A percentile compares a stretch with the other conserved stretches of the same genome.
phyloP scores from a whole-genome alignment of 495 filamentous ascomycete species.

The Penicillium flavigenum region DNA sequence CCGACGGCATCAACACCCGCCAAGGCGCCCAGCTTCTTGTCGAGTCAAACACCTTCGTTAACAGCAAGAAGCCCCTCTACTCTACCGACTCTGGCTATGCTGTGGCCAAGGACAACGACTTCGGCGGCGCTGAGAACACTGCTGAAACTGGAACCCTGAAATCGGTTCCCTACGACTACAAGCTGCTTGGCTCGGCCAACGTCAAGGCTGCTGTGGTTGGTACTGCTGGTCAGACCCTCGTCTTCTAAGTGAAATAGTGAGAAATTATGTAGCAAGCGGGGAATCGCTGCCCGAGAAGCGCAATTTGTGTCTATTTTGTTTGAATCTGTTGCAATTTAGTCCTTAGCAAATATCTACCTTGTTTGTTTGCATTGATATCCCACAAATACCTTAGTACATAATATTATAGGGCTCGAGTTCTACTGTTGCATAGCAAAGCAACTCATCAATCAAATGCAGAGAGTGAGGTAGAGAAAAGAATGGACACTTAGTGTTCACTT shows the following conservation, averaged over 20 bases:
- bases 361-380: background rate
- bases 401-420: background rate
- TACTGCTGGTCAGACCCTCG: conserved; percentile 56
- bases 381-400: background rate
- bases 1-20: conserved; percentile 64
- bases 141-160: conserved; percentile 50
- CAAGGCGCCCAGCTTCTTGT: conserved; percentile 63
- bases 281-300: background rate
- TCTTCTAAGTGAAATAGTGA: conserved; percentile 37
- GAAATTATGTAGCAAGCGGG: background rate
- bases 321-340: background rate
- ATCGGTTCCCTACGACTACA: conserved; percentile 53
- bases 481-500: no score
- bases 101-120: conserved; percentile 54
- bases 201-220: conserved; percentile 48
- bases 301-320: background rate
- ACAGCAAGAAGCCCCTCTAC: conserved; percentile 50
- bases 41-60: conserved; percentile 59
- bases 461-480: background rate
- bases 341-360: background rate
- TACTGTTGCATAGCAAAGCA: background rate
- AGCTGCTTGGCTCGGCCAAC: conserved; percentile 40
- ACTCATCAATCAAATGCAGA: background rate
- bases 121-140: conserved; percentile 48
- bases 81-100: conserved; percentile 55